phyloP scores from a whole-genome alignment of 2,329 filamentous ascomycete genomes.

The Triangularia verruculosa region DNA sequence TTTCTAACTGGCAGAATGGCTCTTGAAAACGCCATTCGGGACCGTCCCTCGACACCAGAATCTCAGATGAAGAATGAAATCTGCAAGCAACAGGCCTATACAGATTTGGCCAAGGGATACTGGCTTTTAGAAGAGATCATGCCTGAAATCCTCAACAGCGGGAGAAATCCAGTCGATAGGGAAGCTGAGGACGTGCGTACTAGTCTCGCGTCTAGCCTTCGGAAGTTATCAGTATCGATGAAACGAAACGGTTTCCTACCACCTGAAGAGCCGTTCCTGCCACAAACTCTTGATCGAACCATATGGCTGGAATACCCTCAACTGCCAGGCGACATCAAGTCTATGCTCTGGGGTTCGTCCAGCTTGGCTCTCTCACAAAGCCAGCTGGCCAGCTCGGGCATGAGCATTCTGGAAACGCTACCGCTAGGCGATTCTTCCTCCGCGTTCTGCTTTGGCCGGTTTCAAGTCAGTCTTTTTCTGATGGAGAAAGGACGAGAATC shows the following conservation, averaged over 20 bases:
- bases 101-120: constrained; percentile 79
- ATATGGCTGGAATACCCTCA: constrained; percentile 79
- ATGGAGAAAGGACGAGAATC: constrained; percentile 69
- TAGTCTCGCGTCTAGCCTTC: constrained; percentile 61
- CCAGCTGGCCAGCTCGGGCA: constrained; percentile 45
- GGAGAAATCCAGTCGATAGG: constrained; percentile 40
- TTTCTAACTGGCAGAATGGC: constrained; percentile 77
- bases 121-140: constrained; percentile 68
- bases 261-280: constrained; percentile 64
- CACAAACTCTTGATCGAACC: constrained; percentile 73
- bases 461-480: constrained; percentile 70
- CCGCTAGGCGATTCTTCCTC: constrained; percentile 72
- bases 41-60: constrained; percentile 54
- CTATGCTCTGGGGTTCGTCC: constrained; percentile 64
- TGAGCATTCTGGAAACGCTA: constrained; percentile 64
- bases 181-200: constrained; percentile 54
- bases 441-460: constrained; percentile 75
- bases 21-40: constrained; percentile 69
- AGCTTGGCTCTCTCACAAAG: constrained; percentile 47
- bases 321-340: constrained; percentile 67
- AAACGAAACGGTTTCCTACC: constrained; percentile 77
- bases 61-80: constrained; percentile 53
- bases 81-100: constrained; percentile 71
- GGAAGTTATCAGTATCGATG: constrained; percentile 77
- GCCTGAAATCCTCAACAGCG: constrained; percentile 46